Conservation (phyloP, 2,329 filamentous ascomycete species). For the Paracamarosporium sp. region DNA sequence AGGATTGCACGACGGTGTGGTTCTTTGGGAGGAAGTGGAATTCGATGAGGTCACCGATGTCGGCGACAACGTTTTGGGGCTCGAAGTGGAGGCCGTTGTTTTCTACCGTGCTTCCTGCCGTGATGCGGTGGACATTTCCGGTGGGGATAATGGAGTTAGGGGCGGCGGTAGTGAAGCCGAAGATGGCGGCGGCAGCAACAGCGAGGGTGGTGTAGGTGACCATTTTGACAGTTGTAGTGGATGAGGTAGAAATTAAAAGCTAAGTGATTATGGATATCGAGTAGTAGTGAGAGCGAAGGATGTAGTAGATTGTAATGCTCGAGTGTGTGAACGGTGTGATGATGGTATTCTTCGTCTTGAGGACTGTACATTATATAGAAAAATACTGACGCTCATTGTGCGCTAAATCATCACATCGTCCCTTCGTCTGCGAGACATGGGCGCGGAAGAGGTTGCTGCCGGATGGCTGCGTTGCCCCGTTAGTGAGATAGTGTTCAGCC, state of each 20-base stretch:
- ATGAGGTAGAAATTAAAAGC: conserved; percentile 8
- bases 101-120: conserved; percentile 29
- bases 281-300: conserved; percentile 12
- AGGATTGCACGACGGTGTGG: conserved; percentile 79
- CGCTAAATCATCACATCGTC: conserved; percentile 2
- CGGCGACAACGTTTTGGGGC: conserved; percentile 40
- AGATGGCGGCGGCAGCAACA: conserved; percentile 24
- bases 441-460: conserved; percentile 16
- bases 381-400: not conserved
- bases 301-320: conserved; percentile 11
- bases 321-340: conserved; percentile 22
- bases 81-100: conserved; percentile 41
- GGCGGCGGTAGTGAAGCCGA: conserved; percentile 25
- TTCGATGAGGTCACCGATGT: conserved; percentile 47
- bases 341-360: conserved; percentile 18
- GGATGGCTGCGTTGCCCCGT: conserved; percentile 12
- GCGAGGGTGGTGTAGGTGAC: conserved; percentile 29
- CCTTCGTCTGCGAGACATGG: conserved; percentile 3
- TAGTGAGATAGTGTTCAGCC: conserved; percentile 13
- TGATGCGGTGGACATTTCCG: conserved; percentile 36
- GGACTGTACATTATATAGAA: conserved; percentile 19
- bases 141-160: conserved; percentile 25
- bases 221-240: conserved; percentile 26
- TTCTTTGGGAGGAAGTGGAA: conserved; percentile 64
- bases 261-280: no score